Base-by-base conservation (phyloP, 1,284 basidiomycete species). In the Cryptococcus hybrid region DNA sequence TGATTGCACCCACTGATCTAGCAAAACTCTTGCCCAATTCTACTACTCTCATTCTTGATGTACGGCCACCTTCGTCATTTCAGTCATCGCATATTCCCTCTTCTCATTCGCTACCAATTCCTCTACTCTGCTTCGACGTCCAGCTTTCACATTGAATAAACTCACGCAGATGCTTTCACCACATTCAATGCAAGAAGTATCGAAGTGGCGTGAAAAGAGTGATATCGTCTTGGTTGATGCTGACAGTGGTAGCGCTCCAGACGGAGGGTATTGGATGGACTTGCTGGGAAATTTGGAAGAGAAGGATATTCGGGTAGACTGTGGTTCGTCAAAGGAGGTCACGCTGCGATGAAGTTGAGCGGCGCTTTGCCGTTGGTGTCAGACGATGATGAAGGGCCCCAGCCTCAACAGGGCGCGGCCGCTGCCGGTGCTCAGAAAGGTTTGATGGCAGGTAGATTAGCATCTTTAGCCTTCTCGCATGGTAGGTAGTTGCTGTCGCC, bases 101-200 rank as follows among this genome's bases (percentile, higher is more conserved):
- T 45, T 88, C 93, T n/a, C 81, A 96, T 61, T 92, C 91, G 45
- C 84, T 98, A 57, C 91, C 90, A 48, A 89, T 96, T 4, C 94
- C 0, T 93, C 92, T 3, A 98, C 94, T 0, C 85, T 98, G 34
- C 87, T 99, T 69, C 92, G 92, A 61, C 86, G 92, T 0, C 90
- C 90, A 0, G 82, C 86, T 5, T 94, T 91, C 78, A 86, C 87
- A 34, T 82, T 93, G 7, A 80, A 84, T 38, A 86, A 86, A 47
- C 82, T 95, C 9, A 78, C 83, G 2, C 84, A 85, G 34, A 92
- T 92, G 86, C 83, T 95, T 13, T 83, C 86, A 3, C 84, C 85
- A 0, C 58, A 78, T 5, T 82, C 87, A 18, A 83, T 85, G 34
- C 73, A 80, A 18, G 83, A 82, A 30, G 61, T 79, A 1, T 42